Evolutionary conservation across 257 asterid genomes (phyloP).

Genomic region (Rehmannia glutinosa): DNA sequence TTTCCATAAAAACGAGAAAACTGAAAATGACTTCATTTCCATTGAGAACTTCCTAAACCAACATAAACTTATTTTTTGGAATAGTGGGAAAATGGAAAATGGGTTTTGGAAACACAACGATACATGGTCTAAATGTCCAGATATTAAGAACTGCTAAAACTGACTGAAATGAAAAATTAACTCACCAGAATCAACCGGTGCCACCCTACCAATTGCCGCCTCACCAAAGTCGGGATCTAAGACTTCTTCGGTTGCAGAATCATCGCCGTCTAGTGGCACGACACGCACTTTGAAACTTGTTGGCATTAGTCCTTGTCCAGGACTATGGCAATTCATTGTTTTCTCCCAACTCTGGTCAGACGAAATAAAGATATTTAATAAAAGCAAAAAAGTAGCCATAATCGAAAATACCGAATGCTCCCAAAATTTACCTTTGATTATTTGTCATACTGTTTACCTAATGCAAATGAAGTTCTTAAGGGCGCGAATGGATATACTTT

Average conservation of each 20-base stretch:
- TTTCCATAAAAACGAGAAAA: too few relatives aligned
- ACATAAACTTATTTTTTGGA: too few relatives aligned
- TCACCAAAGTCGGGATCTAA: conserved; percentile 93
- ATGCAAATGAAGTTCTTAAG: too few relatives aligned
- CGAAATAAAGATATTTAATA: conserved; percentile 8
- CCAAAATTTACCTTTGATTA: too few relatives aligned
- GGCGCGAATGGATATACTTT: too few relatives aligned
- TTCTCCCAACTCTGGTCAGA: conserved; percentile 75
- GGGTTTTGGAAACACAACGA: too few relatives aligned
- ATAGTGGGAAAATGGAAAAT: too few relatives aligned
- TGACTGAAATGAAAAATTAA: conserved; percentile 4
- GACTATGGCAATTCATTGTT: conserved; percentile 91
- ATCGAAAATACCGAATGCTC: too few relatives aligned
- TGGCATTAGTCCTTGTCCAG: conserved; percentile 92
- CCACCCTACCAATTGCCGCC: conserved; percentile 90
- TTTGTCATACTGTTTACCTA: too few relatives aligned
- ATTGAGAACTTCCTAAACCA: too few relatives aligned
- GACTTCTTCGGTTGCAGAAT: conserved; percentile 77
- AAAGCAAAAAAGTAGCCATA: neutral
- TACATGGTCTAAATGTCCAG: conserved; percentile 2
- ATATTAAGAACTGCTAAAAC: conserved; percentile 8
- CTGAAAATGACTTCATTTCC: too few relatives aligned
- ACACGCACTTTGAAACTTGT: conserved; percentile 88
- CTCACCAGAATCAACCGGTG: conserved; percentile 85
- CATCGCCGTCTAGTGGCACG: conserved; percentile 74